Evolutionary conservation across 1,139 yeast genomes (phyloP).

Genomic region (Candida labiduridarum): DNA sequence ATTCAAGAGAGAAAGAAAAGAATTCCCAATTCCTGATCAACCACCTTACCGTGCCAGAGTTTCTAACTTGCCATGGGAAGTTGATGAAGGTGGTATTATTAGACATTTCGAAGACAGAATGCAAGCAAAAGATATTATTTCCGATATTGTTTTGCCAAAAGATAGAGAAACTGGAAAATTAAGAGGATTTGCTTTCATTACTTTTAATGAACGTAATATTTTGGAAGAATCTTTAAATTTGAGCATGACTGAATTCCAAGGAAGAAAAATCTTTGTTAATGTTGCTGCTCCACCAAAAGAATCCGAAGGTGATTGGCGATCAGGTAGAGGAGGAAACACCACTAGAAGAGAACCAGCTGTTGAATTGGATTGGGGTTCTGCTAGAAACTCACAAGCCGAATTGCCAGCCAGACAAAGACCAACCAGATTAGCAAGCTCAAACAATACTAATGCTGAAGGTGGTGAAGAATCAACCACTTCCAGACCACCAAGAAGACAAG

Average conservation of each 20-base stretch:
- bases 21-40: slow-evolving; percentile 83
- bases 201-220: slow-evolving; percentile 65
- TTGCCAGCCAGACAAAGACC: slow-evolving; percentile 46
- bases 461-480: slow-evolving; percentile 1
- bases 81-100: slow-evolving; percentile 63
- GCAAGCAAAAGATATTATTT: slow-evolving; percentile 48
- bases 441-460: slow-evolving; percentile 15
- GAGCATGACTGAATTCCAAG: slow-evolving; percentile 65
- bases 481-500: slow-evolving; percentile 28
- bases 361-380: slow-evolving; percentile 60
- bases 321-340: slow-evolving; percentile 40
- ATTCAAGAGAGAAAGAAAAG: slow-evolving; percentile 51
- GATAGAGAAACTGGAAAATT: slow-evolving; percentile 66
- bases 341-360: slow-evolving; percentile 37
- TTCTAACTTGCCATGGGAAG: slow-evolving; percentile 84
- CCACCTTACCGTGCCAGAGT: slow-evolving; percentile 93
- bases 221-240: slow-evolving; percentile 72
- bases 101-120: slow-evolving; percentile 71
- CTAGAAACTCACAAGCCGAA: slow-evolving; percentile 31
- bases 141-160: slow-evolving; percentile 69
- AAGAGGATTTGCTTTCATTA: slow-evolving; percentile 87
- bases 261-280: slow-evolving; percentile 77
- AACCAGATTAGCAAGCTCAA: slow-evolving; percentile 21
- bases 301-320: slow-evolving; percentile 50
- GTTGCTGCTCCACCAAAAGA: slow-evolving; percentile 86